Evolutionary conservation across 768 basidiomycete species (phyloP), one percentile per base, ranked within the genome.

Genomic region (Kwoniella sp.): DNA sequence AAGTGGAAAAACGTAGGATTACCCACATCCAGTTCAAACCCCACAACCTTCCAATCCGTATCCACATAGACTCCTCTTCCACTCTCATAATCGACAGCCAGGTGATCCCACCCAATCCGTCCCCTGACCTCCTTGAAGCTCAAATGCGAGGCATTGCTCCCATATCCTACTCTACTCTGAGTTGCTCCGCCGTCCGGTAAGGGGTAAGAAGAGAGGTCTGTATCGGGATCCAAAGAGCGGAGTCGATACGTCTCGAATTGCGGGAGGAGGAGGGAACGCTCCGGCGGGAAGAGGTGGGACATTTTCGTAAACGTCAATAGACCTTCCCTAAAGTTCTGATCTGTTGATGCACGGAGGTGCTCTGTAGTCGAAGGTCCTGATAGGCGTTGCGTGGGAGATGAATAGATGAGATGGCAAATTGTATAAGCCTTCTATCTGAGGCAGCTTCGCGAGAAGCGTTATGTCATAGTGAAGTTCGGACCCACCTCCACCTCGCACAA

Each of bases 201-300:
- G 20, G 59, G 50, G 48, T 59, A 69, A 13, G 65, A 57, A 4
- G 28, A 20, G 25, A 75, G 59, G 38, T 76, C 66, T 23, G 52
- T 50, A 13, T 68, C 65, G 0, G 76, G 63, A 22, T 72, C 68
- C 13, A 76, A 63, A 20, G 75, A 64, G 30, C 74, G 61, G 26
- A 80, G 72, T 50, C 74, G 67, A 48, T 80, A 80, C 13, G 77
- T 80, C 60, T 80, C 75, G 71, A 80, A 80, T 52, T 73, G 76
- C 0, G 79, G 79, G 63, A 71, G 70, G 7, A 76, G 60, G 2
- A 75, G 66, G 1, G 72, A 28, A 12, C 71, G 57, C 17, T 67
- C 54, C 7, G 75, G 54, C 8, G 70, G 71, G 66, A 78, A 80
- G 12, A 77, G 61, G 30, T 62, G 54, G 7, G 64, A 63, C 73